Percentiles rank a stretch among this genome's conserved stretches.
Conservation (phyloP, 1,139 yeast species). For the Zygoascus sp. region DNA sequence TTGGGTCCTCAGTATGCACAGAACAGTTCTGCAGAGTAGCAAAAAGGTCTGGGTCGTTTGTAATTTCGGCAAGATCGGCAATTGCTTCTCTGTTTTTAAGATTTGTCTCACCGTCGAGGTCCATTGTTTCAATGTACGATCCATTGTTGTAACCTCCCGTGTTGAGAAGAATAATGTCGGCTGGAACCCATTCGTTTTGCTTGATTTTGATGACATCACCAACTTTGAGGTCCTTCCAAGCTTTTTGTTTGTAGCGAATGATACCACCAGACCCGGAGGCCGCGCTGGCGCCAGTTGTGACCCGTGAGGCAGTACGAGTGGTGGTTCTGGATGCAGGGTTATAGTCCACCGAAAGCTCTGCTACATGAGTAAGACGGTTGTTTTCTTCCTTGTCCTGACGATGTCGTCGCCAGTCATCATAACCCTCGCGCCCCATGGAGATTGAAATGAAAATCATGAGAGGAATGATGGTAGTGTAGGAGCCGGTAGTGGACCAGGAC, state of each 20-base stretch:
- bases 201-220: slow-evolving; percentile 74
- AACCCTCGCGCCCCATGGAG: slow-evolving; percentile 89
- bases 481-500: slow-evolving; percentile 96
- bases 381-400: slow-evolving; percentile 83
- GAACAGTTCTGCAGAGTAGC: slow-evolving; percentile 49
- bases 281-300: not conserved
- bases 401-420: slow-evolving; percentile 87
- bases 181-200: slow-evolving; percentile 91
- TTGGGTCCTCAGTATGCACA: slow-evolving; percentile 78
- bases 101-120: slow-evolving; percentile 94
- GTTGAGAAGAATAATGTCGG: slow-evolving; percentile 70
- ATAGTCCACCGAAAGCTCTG: slow-evolving; percentile 20
- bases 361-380: slow-evolving; percentile 49
- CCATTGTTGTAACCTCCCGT: slow-evolving; percentile 65
- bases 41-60: slow-evolving; percentile 50
- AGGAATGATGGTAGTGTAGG: slow-evolving; percentile 91
- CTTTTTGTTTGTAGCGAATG: slow-evolving; percentile 38
- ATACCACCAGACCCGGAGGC: slow-evolving; percentile 18
- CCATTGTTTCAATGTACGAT: slow-evolving; percentile 92
- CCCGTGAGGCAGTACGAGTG: slow-evolving; percentile 5
- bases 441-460: slow-evolving; percentile 81
- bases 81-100: slow-evolving; percentile 71
- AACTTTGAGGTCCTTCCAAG: slow-evolving; percentile 76
- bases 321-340: not conserved
- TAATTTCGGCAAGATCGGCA: slow-evolving; percentile 49